Evolutionary conservation across 352 stramenopile genomes (phyloP), one percentile per base, ranked within the genome.

Genomic region (Phytophthora europaea): DNA sequence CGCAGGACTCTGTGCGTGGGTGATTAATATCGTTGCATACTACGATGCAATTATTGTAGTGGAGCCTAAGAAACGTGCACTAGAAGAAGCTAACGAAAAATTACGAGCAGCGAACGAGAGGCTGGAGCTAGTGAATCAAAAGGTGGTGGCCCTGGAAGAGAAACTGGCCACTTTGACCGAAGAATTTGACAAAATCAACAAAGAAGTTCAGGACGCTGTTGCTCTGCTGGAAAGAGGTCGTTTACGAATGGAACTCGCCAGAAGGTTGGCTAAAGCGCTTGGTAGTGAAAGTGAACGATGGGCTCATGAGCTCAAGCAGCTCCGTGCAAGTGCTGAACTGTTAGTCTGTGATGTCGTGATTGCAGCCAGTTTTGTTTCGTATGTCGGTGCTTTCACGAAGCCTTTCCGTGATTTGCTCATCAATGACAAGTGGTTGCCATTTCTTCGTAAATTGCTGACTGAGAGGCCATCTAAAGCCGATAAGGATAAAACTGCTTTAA

Each of bases 21-120:
- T 95, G 23, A 90, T 96, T 70, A 96, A 96, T 60, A 99, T 99
- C 59, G 94, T 98, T 4, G 78, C 84, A 20, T 99, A 98, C 81
- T 98, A 98, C 61, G 95, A 99, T 68, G 96, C 98, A 36, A 94
- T 99, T 51, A 75, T 98, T 13, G 93, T 95, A 0, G 94, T 99
- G 1, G 95, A 98, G 69, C 96, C 96, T 13, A 99, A 98, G 74
- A 94, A 98, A 28, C 82, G 85, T 33, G 88, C 88, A 10, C 72
- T 96, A 38, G 82, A 86, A n/a, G 84, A 93, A 64, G 82, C 87
- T 18, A 94, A 83, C 51, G 89, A 93, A 10, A 97, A 97, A 47
- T 72, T 98, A 4, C 75, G 81, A 0, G 65, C 81, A 6, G 95
- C 95, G 18, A 98, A 98, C 61, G 82, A 94, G 12, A 88, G 84